Conservation (phyloP, 768 basidiomycete genomes). For the Russula olivacea region DNA sequence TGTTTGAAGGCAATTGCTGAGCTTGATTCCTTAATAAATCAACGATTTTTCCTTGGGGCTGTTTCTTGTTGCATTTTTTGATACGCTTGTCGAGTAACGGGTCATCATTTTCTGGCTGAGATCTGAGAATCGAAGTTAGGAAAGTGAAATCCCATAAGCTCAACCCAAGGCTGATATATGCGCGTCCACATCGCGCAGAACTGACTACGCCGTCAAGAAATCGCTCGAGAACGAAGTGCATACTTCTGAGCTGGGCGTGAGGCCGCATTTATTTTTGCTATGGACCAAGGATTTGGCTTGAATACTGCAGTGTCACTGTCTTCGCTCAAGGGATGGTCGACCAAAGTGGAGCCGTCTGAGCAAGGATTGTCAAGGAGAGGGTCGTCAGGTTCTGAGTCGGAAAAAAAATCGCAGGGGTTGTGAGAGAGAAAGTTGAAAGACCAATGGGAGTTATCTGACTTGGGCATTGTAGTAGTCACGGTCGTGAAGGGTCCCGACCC, state of each 20-base stretch:
- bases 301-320: slow-evolving; percentile 50
- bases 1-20: slow-evolving; percentile 14
- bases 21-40: slow-evolving; percentile 45
- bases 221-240: neutral
- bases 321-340: slow-evolving; percentile 38
- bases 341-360: slow-evolving; percentile 19
- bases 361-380: slow-evolving; percentile 8
- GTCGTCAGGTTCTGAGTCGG: slow-evolving; percentile 26
- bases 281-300: slow-evolving; percentile 74
- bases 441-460: slow-evolving; percentile 28
- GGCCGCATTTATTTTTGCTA: slow-evolving; percentile 73
- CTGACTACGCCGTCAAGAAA: neutral
- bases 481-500: neutral
- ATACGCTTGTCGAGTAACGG: neutral
- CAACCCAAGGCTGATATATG: slow-evolving; percentile 1
- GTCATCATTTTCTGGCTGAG: neutral
- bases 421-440: slow-evolving; percentile 30
- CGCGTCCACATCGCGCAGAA: neutral
- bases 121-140: slow-evolving; percentile 4
- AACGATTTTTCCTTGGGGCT: slow-evolving; percentile 35
- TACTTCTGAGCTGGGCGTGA: slow-evolving; percentile 35
- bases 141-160: neutral
- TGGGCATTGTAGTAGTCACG: slow-evolving; percentile 5
- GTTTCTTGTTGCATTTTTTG: slow-evolving; percentile 13
- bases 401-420: slow-evolving; percentile 26